A percentile compares a stretch with the other conserved stretches of the same genome.
Evolutionary conservation across 176 grass and related monocot species (phyloP).

Genomic region (Carex cristatella): DNA sequence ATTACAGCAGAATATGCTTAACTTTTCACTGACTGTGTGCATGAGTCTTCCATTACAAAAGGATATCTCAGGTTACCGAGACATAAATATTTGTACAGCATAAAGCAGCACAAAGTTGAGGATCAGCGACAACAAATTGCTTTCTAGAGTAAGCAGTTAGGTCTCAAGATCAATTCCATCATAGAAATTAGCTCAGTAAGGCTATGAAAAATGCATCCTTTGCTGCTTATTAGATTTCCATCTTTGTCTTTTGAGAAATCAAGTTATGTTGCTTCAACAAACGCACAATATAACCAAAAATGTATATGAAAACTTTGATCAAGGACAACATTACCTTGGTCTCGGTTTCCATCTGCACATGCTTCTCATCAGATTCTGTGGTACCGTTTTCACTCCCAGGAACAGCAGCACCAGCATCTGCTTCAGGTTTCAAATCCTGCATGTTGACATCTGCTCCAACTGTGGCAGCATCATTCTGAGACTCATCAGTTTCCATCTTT

Average conservation of each 20-base stretch:
- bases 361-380: conserved; percentile 48
- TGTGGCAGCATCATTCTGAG: conserved; percentile 25
- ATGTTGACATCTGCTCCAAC: conserved; percentile 51
- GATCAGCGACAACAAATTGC: not conserved
- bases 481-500: conserved; percentile 72
- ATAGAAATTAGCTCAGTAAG: not conserved
- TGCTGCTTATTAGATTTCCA: not conserved
- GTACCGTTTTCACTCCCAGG: conserved; percentile 47
- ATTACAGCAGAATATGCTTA: not conserved
- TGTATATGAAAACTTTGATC: not conserved
- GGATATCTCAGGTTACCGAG: not conserved
- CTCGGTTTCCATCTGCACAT: conserved; percentile 88
- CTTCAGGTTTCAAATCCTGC: conserved; percentile 49
- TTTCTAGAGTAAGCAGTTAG: not conserved
- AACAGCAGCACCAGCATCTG: conserved; percentile 37
- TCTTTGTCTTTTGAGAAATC: not conserved
- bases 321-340: conserved; percentile 41
- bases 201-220: not conserved
- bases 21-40: not conserved
- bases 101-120: not conserved
- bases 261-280: not conserved
- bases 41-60: not conserved
- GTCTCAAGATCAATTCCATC: not conserved
- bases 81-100: not conserved
- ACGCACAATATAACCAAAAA: not conserved